Base-by-base conservation (phyloP, 2,329 filamentous ascomycete species). In the Monosporascus ibericus region DNA sequence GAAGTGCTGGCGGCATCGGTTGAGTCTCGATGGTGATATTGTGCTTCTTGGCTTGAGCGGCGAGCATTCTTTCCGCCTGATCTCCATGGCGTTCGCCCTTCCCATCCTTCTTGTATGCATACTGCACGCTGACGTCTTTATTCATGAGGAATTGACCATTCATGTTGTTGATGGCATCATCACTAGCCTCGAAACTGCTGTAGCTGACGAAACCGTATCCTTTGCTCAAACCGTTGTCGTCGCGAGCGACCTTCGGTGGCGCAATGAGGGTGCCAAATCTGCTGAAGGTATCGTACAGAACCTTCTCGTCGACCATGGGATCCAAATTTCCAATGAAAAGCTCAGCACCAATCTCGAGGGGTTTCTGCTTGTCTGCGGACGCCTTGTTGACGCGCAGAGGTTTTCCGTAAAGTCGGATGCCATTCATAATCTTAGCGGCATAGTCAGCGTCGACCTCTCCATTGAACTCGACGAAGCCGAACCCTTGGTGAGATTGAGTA, bases 71-170 rank as follows among this genome's bases (percentile, higher is more conserved):
- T 73, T 99, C 94, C 30, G 94, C 94, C 62, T 91, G 82, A 68
- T 99, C 94, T 63, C 94, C 94, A 68, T 99, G 94, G 53, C 94
- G 80, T 74, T 97, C 92, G 62, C 92, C 92, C 74, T 96, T 96
- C 61, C 94, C 94, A 65, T 99, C 94, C 73, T 97, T 97, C 79
- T 99, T 99, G 81, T 96, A 97, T 39, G 94, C 94, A 70, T 97
- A 99, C 72, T 97, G 92, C 44, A 99, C 94, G 3, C 88, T 89
- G 62, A 97, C 87, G 70, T 96, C 89, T 75, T 96, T 96, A 77
- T 94, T 96, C 78, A 95, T 92, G 55, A 99, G 83, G 71, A 94
- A 97, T 74, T 97, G 92, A 49, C 90, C 90, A 68, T 96, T 88
- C 87, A 99, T 92, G 68, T 92, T 94, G 60, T 85, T 81, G 57